Percentiles rank a stretch among this genome's conserved stretches.
Conservation (phyloP, 768 basidiomycete genomes). For the Xerocomus spinulosus region DNA sequence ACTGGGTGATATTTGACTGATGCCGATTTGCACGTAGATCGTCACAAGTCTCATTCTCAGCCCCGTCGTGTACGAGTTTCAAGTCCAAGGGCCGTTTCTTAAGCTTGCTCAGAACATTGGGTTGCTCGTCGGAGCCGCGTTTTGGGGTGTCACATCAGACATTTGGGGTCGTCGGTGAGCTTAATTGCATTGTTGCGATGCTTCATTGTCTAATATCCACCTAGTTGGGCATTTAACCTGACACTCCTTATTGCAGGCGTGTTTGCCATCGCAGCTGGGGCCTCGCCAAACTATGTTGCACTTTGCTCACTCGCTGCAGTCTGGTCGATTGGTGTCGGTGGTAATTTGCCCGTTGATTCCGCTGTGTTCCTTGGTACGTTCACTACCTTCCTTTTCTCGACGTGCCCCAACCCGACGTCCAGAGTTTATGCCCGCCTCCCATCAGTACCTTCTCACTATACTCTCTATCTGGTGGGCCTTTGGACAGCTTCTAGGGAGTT, state of each 20-base stretch:
- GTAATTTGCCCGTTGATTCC: constrained; percentile 71
- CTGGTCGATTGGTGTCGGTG: constrained; percentile 67
- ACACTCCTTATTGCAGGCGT: constrained; percentile 64
- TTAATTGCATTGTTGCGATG: background rate
- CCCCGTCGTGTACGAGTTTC: constrained; percentile 63
- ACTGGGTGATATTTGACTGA: background rate
- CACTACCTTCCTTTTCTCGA: background rate
- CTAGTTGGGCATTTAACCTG: constrained; percentile 62
- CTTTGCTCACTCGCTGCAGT: constrained; percentile 50
- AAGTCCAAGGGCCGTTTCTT: constrained; percentile 55
- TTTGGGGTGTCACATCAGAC: constrained; percentile 67
- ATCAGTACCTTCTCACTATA: constrained; percentile 72
- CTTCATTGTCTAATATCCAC: constrained; percentile 4
- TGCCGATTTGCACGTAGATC: constrained; percentile 34
- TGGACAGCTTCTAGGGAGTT: constrained; percentile 62
- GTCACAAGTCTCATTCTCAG: constrained; percentile 63
- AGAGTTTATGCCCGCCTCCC: constrained; percentile 68
- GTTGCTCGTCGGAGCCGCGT: constrained; percentile 60
- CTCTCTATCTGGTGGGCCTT: constrained; percentile 80
- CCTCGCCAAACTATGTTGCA: constrained; percentile 47
- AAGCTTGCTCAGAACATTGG: constrained; percentile 71
- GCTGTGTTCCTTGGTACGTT: constrained; percentile 66
- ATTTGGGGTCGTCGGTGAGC: constrained; percentile 64
- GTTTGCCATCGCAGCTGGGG: constrained; percentile 62
- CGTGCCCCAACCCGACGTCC: background rate